phyloP scores from a whole-genome alignment of 2,329 filamentous ascomycete species.

The Hymenoscyphus occultus region DNA sequence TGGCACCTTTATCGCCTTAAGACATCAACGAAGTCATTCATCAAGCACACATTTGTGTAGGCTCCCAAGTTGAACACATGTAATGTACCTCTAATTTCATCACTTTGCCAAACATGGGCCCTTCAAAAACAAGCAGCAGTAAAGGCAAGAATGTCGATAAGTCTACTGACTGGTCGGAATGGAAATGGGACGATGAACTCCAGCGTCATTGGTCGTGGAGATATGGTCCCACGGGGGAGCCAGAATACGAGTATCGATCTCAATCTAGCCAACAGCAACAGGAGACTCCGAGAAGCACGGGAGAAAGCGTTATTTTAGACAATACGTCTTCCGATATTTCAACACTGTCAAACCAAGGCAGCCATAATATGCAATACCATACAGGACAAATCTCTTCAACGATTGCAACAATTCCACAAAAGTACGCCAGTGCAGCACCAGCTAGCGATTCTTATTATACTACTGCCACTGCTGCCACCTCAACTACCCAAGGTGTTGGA shows the following conservation, averaged over 20 bases:
- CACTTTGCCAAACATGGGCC: conserved; percentile 10
- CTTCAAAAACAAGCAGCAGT: conserved; percentile 15
- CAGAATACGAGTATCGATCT: conserved; percentile 10
- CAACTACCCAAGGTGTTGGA: background rate
- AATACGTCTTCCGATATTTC: background rate
- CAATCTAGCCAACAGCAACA: conserved; percentile 12
- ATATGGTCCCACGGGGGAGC: conserved; percentile 5
- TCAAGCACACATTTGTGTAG: background rate
- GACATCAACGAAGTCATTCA: background rate
- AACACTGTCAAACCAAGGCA: background rate
- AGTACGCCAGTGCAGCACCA: background rate
- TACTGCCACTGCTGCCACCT: background rate
- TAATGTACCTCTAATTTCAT: background rate
- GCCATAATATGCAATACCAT: background rate
- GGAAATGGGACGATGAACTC: conserved; percentile 14
- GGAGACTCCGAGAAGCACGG: conserved; percentile 12
- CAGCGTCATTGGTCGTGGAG: conserved; percentile 16
- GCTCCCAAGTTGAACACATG: background rate
- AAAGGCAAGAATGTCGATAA: conserved; percentile 17
- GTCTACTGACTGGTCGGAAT: conserved; percentile 19
- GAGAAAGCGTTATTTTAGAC: background rate
- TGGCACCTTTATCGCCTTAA: background rate
- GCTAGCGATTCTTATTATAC: conserved; percentile 9
- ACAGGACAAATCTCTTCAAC: background rate
- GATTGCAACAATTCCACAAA: background rate